Evolutionary conservation across 2,329 filamentous ascomycete genomes (phyloP), one percentile per base, ranked within the genome.

Genomic region (Cladophialophora psammophila): DNA sequence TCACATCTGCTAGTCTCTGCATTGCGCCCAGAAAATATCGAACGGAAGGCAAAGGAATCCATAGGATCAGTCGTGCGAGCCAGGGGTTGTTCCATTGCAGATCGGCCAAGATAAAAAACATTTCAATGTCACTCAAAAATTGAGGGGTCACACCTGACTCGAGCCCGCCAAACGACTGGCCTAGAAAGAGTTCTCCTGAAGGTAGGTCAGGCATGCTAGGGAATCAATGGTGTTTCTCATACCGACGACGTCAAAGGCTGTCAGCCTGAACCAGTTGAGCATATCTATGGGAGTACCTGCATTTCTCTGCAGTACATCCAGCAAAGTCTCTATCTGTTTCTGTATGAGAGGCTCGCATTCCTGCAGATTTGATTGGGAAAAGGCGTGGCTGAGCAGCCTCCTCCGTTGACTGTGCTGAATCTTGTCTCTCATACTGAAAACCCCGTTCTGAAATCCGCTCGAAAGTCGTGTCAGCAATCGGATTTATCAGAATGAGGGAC

Each of bases 301-400:
- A 8, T 26, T 12, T 5, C 20, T 40, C 26, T 32, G 13, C n/a
- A 64, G 13, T 7, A 56, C 31, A 32, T 40, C 71, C 0, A 62
- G 48, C 10, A 82, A 65, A 3, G 74, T 72, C 2, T 72, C 53
- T 1, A 78, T 60, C 3, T 80, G 70, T 64, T 60, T 67, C 7
- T 72, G 67, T 3, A 82, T 73, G 2, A 77, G 72, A 18, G 73
- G 66, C 65, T 82, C 80, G 61, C 80, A 81, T 2, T 76, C 78
- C 1, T 78, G 74, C 15, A 82, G 64, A 9, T 76, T 75, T 45
- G 67, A 52, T 34, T 65, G 65, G 3, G 64, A 64, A 40, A 69
- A 67, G 9, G 65, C 61, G 40, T 67, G 67, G 64, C 76, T 78
- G 78, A 80, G 81, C n/a, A 80, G 70, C 10, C 78, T 72, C 9